Evolutionary conservation across 768 basidiomycete genomes (phyloP).

Genomic region (Antrodiella citrinella): DNA sequence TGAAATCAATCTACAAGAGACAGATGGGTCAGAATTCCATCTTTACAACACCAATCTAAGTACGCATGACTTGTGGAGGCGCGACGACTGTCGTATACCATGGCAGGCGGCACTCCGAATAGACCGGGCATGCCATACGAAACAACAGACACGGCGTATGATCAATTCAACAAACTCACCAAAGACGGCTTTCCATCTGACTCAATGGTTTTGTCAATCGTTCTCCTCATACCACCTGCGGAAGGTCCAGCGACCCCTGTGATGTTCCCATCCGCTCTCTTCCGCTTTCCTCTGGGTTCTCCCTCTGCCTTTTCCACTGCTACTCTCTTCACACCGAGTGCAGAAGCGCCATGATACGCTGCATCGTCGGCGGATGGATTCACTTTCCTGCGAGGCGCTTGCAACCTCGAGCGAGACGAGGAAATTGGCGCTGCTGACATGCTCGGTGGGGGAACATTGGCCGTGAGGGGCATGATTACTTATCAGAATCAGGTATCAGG

Average conservation of each 20-base stretch:
- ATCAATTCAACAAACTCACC: conserved; percentile 13
- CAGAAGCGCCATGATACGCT: conserved; percentile 38
- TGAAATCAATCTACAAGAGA: conserved; percentile 60
- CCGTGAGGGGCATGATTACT: neutral
- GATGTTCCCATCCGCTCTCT: conserved; percentile 33
- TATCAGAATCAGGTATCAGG: neutral
- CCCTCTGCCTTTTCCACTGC: conserved; percentile 63
- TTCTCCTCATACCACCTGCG: conserved; percentile 7
- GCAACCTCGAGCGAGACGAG: conserved; percentile 3
- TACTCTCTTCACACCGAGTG: conserved; percentile 47
- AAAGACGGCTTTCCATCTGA: conserved; percentile 14
- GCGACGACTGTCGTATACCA: neutral
- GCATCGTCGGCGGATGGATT: conserved; percentile 52
- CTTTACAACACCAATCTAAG: neutral
- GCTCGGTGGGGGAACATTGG: neutral
- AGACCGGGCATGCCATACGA: neutral
- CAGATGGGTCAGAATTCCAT: neutral
- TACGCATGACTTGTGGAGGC: neutral
- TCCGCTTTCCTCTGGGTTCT: conserved; percentile 69
- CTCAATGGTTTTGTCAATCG: conserved; percentile 8
- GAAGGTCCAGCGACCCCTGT: conserved; percentile 1
- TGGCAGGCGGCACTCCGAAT: neutral
- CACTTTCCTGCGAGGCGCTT: conserved; percentile 14
- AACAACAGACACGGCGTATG: neutral
- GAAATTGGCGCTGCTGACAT: neutral